Base-by-base conservation (phyloP, 83 land plant species). In the Picea engelmannii region DNA sequence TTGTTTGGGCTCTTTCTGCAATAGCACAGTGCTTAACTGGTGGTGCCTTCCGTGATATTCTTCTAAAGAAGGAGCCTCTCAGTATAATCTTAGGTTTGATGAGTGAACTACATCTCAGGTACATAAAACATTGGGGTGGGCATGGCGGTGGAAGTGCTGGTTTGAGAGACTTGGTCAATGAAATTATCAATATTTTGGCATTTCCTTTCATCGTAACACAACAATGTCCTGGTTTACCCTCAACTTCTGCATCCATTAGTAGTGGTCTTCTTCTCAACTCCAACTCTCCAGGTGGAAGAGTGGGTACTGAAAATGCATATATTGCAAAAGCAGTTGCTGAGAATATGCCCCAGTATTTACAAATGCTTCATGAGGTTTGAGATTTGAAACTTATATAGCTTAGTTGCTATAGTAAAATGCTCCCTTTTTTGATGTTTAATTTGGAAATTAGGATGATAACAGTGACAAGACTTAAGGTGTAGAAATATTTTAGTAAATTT, bases 141-240 rank as follows among this genome's bases (percentile, higher is more conserved):
- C 89, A 83, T 84, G 93, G 93, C 69, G 99, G 98, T 64, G 99
- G 97, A 55, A 86, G 85, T 64, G 71, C 74, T 80, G 99, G 99
- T 17, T 74, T 91, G 75, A 89, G 87, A 76, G 94, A 93, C 71
- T 52, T 90, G 27, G 80, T 92, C 58, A 88, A 91, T 87, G 79
- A 85, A 79, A 88, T 94, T 23, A 80, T 97, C 81, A 91, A 91
- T 86, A 84, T 95, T 62, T 81, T 97, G 75, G 99, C 98, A 65
- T 95, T 92, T 89, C 96, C 98, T 59, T 97, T 95, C 81, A 87
- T 87, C 47, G 93, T 87, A 12, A 47, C 89, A 66, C 98, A 93
- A 78, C 87, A 76, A 76, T 63, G 70, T 71, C 89, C 95, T 27
- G 92, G 91, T 52, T 81, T 90, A 77, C 88, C 93, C 44, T 73